Evolutionary conservation across 2,329 filamentous ascomycete species (phyloP), one percentile per base, ranked within the genome.

Genomic region (Monosporascus sp.): DNA sequence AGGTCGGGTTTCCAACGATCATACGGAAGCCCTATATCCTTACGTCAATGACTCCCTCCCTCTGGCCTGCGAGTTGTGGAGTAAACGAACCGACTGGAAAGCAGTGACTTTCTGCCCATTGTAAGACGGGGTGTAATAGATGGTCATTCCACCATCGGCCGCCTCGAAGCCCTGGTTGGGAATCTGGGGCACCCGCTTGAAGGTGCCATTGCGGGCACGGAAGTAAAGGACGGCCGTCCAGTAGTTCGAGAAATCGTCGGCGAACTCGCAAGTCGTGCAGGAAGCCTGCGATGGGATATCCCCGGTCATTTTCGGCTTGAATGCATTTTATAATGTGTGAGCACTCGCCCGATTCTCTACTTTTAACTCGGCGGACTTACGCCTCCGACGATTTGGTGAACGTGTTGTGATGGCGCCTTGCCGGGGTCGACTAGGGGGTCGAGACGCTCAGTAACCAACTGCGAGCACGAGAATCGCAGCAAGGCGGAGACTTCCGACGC

Each of bases 41-140:
- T 1, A 8, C 8, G 27, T 27, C 27, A 27, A 5, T 27, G 27
- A 27, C 11, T 5, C 11, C 27, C 27, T 8, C 27, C 27, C 11
- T 27, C 8, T 27, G 27, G 27, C 27, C 8, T 27, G 8, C 27
- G 27, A 27, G 8, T 27, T 27, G 27, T 11, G 3, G 8, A 3
- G 36, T 17, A 17, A 3, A 48, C 65, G 48, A 54, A 67, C 67
- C 8, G 71, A 69, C 59, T 73, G 71, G 61, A 76, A 76, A 7
- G 73, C 73, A 16, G 72, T 75, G 31, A 74, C 72, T 50, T 73
- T 74, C 26, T 65, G 55, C 40, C 63, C 62, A 49, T 66, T 64
- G 73, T 43, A 68, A 60, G 61, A 58, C 40, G 65, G 64, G 63
- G 65, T 74, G 56, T 76, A 76, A 63, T 76, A 76, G 24, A 76